Evolutionary conservation across 192 early-diverging fungal species (phyloP).

Genomic region (Podila verticillata): DNA sequence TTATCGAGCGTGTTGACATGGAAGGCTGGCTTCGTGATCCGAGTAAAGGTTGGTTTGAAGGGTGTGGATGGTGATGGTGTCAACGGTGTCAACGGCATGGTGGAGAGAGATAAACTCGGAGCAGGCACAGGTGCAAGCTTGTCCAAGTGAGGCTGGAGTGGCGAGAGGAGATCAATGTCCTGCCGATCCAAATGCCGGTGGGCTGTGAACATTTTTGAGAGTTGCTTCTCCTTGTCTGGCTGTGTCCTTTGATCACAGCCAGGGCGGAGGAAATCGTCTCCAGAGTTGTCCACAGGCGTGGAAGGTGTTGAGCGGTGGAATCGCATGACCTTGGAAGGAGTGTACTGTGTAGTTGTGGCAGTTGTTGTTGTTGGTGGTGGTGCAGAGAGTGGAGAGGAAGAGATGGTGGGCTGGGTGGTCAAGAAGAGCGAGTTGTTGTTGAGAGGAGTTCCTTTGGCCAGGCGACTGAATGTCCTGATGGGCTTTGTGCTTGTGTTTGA

Average conservation of each 20-base stretch:
- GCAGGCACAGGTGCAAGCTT: not conserved
- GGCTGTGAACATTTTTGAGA: slow-evolving; percentile 6
- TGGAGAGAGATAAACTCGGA: not conserved
- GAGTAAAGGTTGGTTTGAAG: slow-evolving; percentile 19
- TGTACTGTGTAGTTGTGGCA: not conserved
- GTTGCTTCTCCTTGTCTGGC: not conserved
- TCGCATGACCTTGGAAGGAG: not conserved
- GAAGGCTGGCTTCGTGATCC: slow-evolving; percentile 13
- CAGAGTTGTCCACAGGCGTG: not conserved
- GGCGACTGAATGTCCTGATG: slow-evolving; percentile 16
- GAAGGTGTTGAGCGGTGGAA: not conserved
- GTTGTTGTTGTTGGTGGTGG: not conserved
- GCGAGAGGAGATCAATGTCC: not conserved
- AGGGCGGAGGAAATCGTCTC: slow-evolving; percentile 5
- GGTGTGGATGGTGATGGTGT: not conserved
- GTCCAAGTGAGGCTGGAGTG: not conserved
- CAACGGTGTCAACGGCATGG: not conserved
- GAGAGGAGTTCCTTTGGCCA: not conserved
- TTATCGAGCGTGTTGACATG: not conserved
- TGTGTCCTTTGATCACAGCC: not conserved
- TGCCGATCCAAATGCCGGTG: slow-evolving; percentile 11
- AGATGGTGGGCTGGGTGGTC: not conserved
- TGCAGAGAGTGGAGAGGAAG: not conserved
- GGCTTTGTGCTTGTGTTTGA: not conserved
- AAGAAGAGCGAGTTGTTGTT: not conserved